phyloP scores from a whole-genome alignment of 306 rosid species.

The Comarum palustre region DNA sequence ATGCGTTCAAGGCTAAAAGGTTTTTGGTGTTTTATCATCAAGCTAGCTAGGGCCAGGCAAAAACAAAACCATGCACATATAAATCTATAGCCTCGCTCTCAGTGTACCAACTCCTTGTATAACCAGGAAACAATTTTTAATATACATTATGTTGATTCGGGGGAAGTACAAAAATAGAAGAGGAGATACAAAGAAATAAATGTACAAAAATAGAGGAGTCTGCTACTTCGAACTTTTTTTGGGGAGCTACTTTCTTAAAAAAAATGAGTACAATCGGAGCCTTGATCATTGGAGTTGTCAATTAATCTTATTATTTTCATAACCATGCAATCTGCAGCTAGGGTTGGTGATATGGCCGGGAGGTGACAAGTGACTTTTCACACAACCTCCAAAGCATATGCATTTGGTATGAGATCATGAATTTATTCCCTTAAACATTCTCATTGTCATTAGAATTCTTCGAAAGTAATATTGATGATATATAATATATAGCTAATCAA shows the following conservation, averaged over 20 bases:
- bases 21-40: constrained; percentile 4
- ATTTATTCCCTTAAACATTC: constrained; percentile 16
- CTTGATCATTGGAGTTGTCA: not conserved
- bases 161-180: not conserved
- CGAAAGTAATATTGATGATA: not conserved
- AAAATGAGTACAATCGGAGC: not conserved
- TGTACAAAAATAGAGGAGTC: not conserved
- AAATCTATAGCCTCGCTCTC: not conserved
- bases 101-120: not conserved
- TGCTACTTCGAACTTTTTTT: not conserved
- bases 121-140: not conserved
- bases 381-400: not conserved
- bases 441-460: not conserved
- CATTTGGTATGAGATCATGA: not conserved
- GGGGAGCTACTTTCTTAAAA: not conserved
- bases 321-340: not conserved
- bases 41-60: constrained; percentile 1
- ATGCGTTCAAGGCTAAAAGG: constrained; percentile 4
- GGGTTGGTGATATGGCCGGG: not conserved
- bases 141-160: not conserved
- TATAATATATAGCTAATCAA: not conserved
- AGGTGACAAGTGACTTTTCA: not conserved
- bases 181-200: not conserved
- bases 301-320: not conserved
- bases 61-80: constrained; percentile 5